phyloP scores from a whole-genome alignment of 1,284 basidiomycete species.

The Ganoderma resinaceum region DNA sequence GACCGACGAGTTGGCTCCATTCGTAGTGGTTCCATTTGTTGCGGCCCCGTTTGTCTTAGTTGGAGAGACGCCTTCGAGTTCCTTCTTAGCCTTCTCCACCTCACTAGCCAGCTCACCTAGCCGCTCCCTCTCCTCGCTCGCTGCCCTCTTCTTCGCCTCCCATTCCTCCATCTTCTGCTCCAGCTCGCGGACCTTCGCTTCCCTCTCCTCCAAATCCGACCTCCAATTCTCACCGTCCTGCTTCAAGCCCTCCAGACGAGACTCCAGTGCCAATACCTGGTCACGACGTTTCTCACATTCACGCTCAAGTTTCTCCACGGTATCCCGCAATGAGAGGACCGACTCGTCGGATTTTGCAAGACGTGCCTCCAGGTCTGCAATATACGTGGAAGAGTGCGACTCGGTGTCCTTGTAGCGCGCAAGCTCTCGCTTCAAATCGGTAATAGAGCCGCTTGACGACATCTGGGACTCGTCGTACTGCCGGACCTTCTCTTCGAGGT shows the following conservation, averaged over 20 bases:
- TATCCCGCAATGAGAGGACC: conserved; percentile 68
- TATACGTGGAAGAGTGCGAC: conserved; percentile 77
- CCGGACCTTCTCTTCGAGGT: conserved; percentile 91
- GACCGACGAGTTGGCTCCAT: conserved; percentile 34
- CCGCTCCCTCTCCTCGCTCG: conserved; percentile 67
- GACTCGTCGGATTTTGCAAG: conserved; percentile 84
- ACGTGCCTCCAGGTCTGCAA: conserved; percentile 88
- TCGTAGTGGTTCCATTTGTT: conserved; percentile 34
- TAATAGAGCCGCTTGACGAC: conserved; percentile 77
- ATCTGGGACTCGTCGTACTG: conserved; percentile 80
- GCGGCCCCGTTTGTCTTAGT: conserved; percentile 33
- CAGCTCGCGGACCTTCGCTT: conserved; percentile 76
- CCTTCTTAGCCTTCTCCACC: conserved; percentile 74
- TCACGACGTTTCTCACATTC: conserved; percentile 77
- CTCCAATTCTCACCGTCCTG: conserved; percentile 78
- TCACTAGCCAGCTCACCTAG: conserved; percentile 71
- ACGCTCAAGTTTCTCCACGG: conserved; percentile 80
- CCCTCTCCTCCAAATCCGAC: conserved; percentile 82
- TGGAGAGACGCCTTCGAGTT: conserved; percentile 52
- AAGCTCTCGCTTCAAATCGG: conserved; percentile 87
- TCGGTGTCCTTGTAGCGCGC: conserved; percentile 81
- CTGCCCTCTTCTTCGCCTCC: conserved; percentile 72
- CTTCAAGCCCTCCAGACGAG: conserved; percentile 74
- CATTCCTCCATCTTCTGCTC: conserved; percentile 81
- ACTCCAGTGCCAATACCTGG: conserved; percentile 74